Evolutionary conservation across 2,329 filamentous ascomycete species (phyloP).

Genomic region (Venturia asperata): DNA sequence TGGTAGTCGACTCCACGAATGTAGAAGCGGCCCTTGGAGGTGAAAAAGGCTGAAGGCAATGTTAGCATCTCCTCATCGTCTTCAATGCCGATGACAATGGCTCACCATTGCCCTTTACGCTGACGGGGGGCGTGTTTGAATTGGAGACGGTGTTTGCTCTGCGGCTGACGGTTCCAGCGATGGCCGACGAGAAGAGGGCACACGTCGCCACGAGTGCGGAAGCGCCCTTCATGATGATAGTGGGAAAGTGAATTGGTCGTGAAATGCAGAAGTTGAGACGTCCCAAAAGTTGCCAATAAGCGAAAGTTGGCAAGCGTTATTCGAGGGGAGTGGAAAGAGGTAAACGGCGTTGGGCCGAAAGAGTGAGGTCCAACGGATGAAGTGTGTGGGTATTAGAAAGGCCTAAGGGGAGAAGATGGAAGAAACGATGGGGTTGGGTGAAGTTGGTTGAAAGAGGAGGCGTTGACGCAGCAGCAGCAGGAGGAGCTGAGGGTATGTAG

Average conservation of each 20-base stretch:
- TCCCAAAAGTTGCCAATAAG: conserved; percentile 4
- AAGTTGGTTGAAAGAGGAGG: not conserved
- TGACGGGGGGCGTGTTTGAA: conserved; percentile 46
- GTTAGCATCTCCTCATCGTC: conserved; percentile 23
- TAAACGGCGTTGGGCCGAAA: not conserved
- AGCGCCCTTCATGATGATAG: conserved; percentile 16
- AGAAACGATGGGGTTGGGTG: not conserved
- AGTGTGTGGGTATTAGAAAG: not conserved
- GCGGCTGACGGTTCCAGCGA: conserved; percentile 12
- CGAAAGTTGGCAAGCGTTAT: conserved; percentile 9
- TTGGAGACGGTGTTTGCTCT: conserved; percentile 15
- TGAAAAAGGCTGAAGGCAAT: conserved; percentile 49
- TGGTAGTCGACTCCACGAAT: conserved; percentile 60
- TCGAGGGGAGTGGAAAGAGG: not conserved
- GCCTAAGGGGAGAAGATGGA: not conserved
- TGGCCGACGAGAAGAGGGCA: conserved; percentile 16
- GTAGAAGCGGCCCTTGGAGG: conserved; percentile 54
- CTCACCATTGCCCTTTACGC: conserved; percentile 55
- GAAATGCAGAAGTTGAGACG: not conserved
- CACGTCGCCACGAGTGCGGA: conserved; percentile 12
- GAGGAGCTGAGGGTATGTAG: not conserved
- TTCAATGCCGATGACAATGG: conserved; percentile 21
- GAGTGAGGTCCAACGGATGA: not conserved
- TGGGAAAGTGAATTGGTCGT: not conserved
- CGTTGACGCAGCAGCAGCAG: not conserved